Conservation (phyloP, 805 yeast genomes). For the Lachancea sp. region DNA sequence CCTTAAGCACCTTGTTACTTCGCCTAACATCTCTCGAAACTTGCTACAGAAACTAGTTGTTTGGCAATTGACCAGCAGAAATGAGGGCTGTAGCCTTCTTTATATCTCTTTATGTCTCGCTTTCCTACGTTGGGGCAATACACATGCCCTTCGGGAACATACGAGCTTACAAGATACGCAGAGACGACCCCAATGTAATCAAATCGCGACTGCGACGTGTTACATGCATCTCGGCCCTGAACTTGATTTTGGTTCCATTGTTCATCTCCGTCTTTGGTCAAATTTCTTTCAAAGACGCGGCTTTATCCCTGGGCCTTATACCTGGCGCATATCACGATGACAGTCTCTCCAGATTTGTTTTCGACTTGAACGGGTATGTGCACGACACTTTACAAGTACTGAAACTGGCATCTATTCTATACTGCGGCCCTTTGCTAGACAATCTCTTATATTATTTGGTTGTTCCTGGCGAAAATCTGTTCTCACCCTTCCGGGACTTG, state of each 20-base stretch:
- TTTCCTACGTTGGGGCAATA: slow-evolving; percentile 25
- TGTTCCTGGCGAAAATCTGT: slow-evolving; percentile 10
- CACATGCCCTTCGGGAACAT: slow-evolving; percentile 17
- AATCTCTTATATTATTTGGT: slow-evolving; percentile 16
- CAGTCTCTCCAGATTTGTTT: background rate
- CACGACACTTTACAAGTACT: slow-evolving; percentile 13
- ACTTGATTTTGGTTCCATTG: slow-evolving; percentile 19
- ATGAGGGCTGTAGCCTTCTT: background rate
- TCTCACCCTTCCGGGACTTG: slow-evolving; percentile 11
- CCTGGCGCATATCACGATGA: slow-evolving; percentile 18
- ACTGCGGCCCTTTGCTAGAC: slow-evolving; percentile 25
- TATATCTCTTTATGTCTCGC: slow-evolving; percentile 19
- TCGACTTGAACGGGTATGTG: slow-evolving; percentile 13
- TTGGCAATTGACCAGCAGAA: background rate
- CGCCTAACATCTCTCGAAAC: too few relatives aligned
- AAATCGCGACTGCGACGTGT: slow-evolving; percentile 23
- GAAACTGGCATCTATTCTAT: slow-evolving; percentile 16
- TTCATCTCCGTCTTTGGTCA: slow-evolving; percentile 4
- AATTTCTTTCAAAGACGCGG: slow-evolving; percentile 9
- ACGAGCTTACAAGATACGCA: slow-evolving; percentile 18
- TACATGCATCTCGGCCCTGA: slow-evolving; percentile 11
- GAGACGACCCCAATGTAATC: slow-evolving; percentile 28
- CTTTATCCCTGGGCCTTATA: slow-evolving; percentile 20
- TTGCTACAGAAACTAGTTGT: too few relatives aligned
- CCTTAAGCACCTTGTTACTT: too few relatives aligned